Conservation (phyloP, 352 stramenopile species). For the Phytophthora ohioensis region DNA sequence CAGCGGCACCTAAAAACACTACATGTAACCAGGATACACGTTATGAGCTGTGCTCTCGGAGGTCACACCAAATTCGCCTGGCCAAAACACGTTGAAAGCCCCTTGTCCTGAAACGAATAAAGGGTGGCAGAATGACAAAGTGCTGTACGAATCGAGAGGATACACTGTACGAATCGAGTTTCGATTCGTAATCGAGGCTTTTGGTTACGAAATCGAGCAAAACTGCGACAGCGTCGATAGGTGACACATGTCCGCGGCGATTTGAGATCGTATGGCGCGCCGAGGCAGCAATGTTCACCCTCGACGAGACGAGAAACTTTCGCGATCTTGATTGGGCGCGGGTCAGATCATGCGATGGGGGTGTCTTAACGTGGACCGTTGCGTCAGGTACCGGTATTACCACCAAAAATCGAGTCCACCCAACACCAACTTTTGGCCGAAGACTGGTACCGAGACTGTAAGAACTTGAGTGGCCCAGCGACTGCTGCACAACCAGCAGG, state of each 20-base stretch:
- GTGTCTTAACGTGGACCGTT: constrained; percentile 12
- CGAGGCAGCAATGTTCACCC: constrained; percentile 4
- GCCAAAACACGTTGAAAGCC: no score
- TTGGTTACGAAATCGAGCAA: constrained; percentile 25
- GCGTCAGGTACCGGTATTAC: neutral
- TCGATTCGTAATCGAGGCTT: constrained; percentile 24
- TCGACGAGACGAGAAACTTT: constrained; percentile 21
- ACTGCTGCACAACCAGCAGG: no score
- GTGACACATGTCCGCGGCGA: constrained; percentile 27
- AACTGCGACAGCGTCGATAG: constrained; percentile 33
- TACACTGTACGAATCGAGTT: no score
- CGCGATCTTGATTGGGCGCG: constrained; percentile 19
- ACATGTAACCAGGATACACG: no score
- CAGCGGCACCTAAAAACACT: no score
- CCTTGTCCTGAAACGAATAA: no score
- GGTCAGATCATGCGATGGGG: constrained; percentile 1
- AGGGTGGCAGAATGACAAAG: no score
- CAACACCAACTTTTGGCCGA: constrained; percentile 14
- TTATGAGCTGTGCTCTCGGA: no score
- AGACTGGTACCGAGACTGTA: no score
- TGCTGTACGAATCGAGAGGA: no score
- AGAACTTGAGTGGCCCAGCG: no score
- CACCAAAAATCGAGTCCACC: constrained; percentile 17
- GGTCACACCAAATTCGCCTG: no score
- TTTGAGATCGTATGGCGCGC: constrained; percentile 33